phyloP scores from a whole-genome alignment of 345 rosid species.

The Acer saccharum region DNA sequence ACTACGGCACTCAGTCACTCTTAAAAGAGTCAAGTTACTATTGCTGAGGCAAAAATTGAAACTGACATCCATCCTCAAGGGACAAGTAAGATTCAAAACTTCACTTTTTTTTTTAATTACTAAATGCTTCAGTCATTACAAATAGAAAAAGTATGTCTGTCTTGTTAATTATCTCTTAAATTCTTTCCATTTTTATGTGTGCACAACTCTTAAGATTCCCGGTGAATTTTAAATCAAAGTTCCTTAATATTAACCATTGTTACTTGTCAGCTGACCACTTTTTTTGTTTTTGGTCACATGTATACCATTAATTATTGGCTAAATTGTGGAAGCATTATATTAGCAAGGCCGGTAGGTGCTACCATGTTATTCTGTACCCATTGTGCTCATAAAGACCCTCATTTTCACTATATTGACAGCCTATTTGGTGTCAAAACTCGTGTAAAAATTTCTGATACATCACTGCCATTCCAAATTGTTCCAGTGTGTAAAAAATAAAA shows the following conservation, averaged over 20 bases:
- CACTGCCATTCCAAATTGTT: too few species aligned
- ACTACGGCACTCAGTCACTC: constrained; percentile 74
- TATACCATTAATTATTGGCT: too few species aligned
- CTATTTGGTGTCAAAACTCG: too few species aligned
- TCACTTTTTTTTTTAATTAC: constrained; percentile 7
- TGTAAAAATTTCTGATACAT: too few species aligned
- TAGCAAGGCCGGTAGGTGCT: too few species aligned
- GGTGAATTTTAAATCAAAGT: neutral
- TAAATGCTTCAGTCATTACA: constrained; percentile 5
- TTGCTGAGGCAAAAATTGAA: constrained; percentile 75
- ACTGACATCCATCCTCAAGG: constrained; percentile 77
- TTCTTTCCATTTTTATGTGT: constrained; percentile 5
- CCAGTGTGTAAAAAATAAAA: too few species aligned
- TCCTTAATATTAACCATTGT: neutral
- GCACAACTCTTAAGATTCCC: neutral
- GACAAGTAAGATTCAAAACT: constrained; percentile 66
- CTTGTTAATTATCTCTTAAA: constrained; percentile 2
- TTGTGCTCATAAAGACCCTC: too few species aligned
- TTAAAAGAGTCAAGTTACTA: constrained; percentile 74
- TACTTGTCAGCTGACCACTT: too few species aligned
- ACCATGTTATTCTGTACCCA: too few species aligned
- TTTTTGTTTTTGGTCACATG: neutral
- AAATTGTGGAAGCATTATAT: too few species aligned
- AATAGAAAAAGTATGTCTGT: neutral
- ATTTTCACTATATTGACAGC: too few species aligned